These are phyloP conservation scores for Starmerella davenportii DNA, from an alignment of 805 yeast species.

Conservation along the genomic window DNA sequence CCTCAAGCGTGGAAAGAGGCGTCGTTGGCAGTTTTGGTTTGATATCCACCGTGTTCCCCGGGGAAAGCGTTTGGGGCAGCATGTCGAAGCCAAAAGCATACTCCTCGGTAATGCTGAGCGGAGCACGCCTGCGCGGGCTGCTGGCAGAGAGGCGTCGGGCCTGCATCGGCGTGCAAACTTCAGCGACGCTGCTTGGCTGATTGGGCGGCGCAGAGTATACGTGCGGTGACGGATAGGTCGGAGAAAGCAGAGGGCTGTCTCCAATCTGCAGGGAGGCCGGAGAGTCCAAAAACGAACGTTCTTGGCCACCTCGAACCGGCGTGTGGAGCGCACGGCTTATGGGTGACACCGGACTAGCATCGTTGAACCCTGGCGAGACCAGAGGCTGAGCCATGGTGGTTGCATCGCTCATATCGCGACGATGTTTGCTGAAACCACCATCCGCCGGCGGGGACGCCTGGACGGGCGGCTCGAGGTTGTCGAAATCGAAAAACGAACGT, in stretches of 20 bases:
- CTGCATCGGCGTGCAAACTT: neutral
- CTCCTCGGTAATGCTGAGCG: neutral
- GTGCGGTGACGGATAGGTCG: conserved; percentile 1
- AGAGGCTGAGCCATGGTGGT: conserved; percentile 14
- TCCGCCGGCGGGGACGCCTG: neutral
- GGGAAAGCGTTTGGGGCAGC: conserved; percentile 1
- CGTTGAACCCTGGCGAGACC: conserved; percentile 7
- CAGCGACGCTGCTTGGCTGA: neutral
- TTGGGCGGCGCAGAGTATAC: too few species aligned
- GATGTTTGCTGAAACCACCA: conserved; percentile 2
- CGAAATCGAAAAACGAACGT: neutral
- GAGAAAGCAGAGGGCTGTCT: conserved; percentile 12
- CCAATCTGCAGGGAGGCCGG: conserved; percentile 4
- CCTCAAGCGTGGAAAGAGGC: too few species aligned
- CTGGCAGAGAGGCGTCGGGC: neutral
- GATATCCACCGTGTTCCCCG: neutral
- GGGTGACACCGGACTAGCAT: neutral
- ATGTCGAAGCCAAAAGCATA: neutral
- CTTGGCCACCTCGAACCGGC: conserved; percentile 7
- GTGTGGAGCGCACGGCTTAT: conserved; percentile 4
- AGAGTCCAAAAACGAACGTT: conserved; percentile 4
- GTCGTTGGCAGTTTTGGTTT: too few species aligned
- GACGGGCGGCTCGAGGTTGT: neutral
- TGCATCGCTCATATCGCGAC: conserved; percentile 12
- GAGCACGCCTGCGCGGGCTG: neutral